These are phyloP conservation scores for Begonia masoniana DNA, from an alignment of 306 rosid species.

Conservation along the genomic window DNA sequence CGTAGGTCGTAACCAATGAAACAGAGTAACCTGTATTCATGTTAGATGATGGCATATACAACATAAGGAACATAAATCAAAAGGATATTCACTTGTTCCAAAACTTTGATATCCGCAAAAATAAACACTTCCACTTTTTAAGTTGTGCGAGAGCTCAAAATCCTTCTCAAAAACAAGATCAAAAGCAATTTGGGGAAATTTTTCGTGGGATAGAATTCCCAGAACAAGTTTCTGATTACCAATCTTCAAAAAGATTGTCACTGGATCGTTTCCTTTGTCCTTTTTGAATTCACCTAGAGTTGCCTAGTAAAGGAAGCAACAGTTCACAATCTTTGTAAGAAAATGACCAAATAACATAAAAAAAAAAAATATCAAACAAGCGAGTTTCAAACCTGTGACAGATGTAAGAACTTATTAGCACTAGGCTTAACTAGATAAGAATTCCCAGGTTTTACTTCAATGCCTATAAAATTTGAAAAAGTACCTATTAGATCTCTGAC, in stretches of 20 bases:
- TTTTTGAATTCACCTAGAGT: constrained; percentile 63
- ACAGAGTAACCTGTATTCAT: too few relatives aligned
- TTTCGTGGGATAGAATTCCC: constrained; percentile 48
- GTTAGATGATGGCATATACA: too few relatives aligned
- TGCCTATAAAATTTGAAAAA: constrained; percentile 24
- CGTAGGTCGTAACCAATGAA: too few relatives aligned
- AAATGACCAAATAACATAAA: background rate
- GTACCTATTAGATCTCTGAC: background rate
- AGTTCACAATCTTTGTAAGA: background rate
- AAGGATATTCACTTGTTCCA: constrained; percentile 51
- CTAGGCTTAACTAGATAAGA: constrained; percentile 29
- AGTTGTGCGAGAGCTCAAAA: constrained; percentile 73
- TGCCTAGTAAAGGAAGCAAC: constrained; percentile 31
- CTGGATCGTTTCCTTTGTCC: constrained; percentile 35
- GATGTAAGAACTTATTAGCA: constrained; percentile 28
- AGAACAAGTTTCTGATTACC: constrained; percentile 55
- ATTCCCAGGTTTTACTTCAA: constrained; percentile 80
- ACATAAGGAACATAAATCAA: too few relatives aligned
- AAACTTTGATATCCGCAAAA: constrained; percentile 56
- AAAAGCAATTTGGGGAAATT: constrained; percentile 53
- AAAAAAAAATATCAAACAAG: background rate
- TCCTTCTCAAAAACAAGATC: constrained; percentile 73
- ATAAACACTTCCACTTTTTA: constrained; percentile 48
- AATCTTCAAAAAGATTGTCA: constrained; percentile 29
- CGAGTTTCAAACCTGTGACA: constrained; percentile 56